These are phyloP conservation scores for Plasmodium chabaudi DNA, from an alignment of 169 alveolate species.

Conservation along the genomic window DNA sequence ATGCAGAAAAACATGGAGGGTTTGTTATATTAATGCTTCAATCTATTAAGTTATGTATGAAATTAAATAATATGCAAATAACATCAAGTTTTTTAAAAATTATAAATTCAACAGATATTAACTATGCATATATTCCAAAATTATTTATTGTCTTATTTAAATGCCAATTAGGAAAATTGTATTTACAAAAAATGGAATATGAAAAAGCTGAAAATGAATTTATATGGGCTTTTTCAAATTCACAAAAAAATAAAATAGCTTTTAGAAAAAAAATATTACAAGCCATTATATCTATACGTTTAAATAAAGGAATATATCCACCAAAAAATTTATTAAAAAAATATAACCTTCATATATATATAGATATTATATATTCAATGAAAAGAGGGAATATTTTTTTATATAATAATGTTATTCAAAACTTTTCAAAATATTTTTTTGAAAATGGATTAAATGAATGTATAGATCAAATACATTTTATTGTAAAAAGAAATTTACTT, in stretches of 20 bases:
- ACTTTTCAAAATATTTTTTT: conserved; percentile 22
- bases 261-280: conserved; percentile 46
- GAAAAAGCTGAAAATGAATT: conserved; percentile 79
- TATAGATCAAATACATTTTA: conserved; percentile 54
- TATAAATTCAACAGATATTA: conserved; percentile 77
- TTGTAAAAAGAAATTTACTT: conserved; percentile 36
- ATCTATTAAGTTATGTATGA: conserved; percentile 80
- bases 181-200: conserved; percentile 78
- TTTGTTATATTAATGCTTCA: conserved; percentile 80
- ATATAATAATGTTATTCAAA: conserved; percentile 32
- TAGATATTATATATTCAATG: conserved; percentile 33
- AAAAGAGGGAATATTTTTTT: conserved; percentile 52
- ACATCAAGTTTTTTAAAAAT: conserved; percentile 79
- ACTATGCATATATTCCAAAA: conserved; percentile 67
- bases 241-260: conserved; percentile 23
- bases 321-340: conserved; percentile 34
- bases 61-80: conserved; percentile 81
- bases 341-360: conserved; percentile 26
- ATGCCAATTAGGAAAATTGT: conserved; percentile 78
- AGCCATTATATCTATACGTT: conserved; percentile 21
- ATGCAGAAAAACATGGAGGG: conserved; percentile 77
- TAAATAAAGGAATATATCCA: conserved; percentile 49
- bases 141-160: conserved; percentile 78
- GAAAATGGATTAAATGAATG: conserved; percentile 40
- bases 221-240: conserved; percentile 79